A percentile compares a stretch with the other conserved stretches of the same genome.
phyloP scores from a whole-genome alignment of 2,329 filamentous ascomycete species.

The Cladobotryum protrusum region DNA sequence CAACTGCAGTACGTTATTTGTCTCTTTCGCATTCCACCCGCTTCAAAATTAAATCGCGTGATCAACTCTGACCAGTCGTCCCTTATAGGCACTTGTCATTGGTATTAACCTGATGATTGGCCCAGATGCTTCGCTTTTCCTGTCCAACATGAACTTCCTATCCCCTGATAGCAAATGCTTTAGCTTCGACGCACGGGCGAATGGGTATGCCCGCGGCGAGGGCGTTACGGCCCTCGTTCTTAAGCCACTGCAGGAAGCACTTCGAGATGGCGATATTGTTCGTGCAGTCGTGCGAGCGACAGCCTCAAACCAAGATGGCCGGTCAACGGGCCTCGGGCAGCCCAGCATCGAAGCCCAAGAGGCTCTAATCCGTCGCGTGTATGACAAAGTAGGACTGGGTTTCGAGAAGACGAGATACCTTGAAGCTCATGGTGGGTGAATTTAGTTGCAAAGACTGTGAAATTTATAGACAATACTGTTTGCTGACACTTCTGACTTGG shows the following conservation, averaged over 20 bases:
- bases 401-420: background rate
- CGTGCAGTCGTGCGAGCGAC: background rate
- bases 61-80: constrained; percentile 5
- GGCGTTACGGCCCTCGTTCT: background rate
- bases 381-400: background rate
- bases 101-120: constrained; percentile 17
- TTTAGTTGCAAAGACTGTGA: too few relatives aligned
- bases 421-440: background rate
- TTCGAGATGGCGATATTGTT: background rate
- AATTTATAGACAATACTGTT: too few relatives aligned
- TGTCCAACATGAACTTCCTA: constrained; percentile 10
- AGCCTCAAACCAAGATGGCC: background rate
- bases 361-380: background rate
- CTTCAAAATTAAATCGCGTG: background rate
- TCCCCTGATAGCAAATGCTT: constrained; percentile 9
- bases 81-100: constrained; percentile 23
- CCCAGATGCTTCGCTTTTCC: constrained; percentile 11
- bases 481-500: too few relatives aligned
- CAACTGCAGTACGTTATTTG: background rate
- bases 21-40: background rate
- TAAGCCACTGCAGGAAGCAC: background rate
- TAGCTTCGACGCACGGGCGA: constrained; percentile 17
- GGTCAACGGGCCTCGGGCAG: background rate
- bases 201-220: constrained; percentile 37
- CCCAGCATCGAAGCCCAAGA: background rate